A percentile compares a stretch with the other conserved stretches of the same genome.
These are phyloP conservation scores for Arthroderma sp. DNA, from an alignment of 2,329 filamentous ascomycete species.

Conservation along the genomic window DNA sequence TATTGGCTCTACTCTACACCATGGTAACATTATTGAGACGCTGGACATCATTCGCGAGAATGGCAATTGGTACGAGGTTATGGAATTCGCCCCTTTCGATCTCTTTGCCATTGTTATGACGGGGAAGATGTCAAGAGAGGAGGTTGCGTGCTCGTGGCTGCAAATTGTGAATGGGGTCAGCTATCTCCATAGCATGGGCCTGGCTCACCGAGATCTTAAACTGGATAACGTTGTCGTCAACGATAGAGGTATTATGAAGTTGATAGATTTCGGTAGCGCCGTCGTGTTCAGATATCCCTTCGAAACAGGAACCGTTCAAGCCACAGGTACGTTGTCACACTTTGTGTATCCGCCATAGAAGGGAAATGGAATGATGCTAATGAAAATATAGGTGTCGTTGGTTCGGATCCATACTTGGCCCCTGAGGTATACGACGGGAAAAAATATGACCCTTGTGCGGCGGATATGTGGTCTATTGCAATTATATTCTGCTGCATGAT, in stretches of 20 bases:
- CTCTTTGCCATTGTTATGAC: conserved; percentile 99
- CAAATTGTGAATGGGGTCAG: conserved; percentile 92
- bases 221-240: conserved; percentile 97
- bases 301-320: conserved; percentile 71
- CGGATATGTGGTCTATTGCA: conserved; percentile 94
- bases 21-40: conserved; percentile 97
- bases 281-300: conserved; percentile 97
- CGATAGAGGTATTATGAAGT: conserved; percentile 94
- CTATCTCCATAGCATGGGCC: conserved; percentile 86
- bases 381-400: conserved; percentile 51
- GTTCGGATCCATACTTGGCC: conserved; percentile 89
- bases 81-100: conserved; percentile 96
- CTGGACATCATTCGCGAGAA: conserved; percentile 94
- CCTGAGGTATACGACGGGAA: conserved; percentile 91
- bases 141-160: conserved; percentile 80
- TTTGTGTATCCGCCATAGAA: not conserved
- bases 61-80: conserved; percentile 91
- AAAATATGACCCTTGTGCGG: conserved; percentile 85
- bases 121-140: conserved; percentile 85
- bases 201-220: conserved; percentile 91
- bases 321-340: conserved; percentile 52
- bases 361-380: not conserved
- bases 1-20: conserved; percentile 89
- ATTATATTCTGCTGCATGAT: conserved; percentile 99
- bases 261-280: conserved; percentile 96